Evolutionary conservation across 1,139 yeast genomes (phyloP), one percentile per base, ranked within the genome.

Genomic region (Suhomyces chickasaworum): DNA sequence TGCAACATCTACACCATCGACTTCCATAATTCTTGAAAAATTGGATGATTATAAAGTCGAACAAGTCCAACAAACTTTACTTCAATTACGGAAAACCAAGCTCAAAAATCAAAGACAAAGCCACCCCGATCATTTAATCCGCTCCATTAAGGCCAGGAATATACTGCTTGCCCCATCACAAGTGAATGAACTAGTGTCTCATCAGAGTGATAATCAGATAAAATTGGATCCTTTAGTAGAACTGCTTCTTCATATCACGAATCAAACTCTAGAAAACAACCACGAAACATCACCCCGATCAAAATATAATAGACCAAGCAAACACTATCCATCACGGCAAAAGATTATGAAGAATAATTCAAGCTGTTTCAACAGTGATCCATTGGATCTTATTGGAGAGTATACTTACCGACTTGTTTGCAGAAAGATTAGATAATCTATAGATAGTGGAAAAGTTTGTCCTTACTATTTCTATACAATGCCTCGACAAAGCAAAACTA

Each of bases 1-100:
- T 21, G 59, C 59, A 4, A 55, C 59, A 13, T 54, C 58, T 2
- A 55, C 59, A 3, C 59, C 58, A 4, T 42, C 49, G 7, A 45
- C 33, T 18, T 52, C 52, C 4, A 23, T 50, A 7, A 37, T 48
- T 12, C 22, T 43, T 8, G 42, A 33, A 13, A 30, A 38, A 3
- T 36, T 52, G 17, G 43, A 43, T 15, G 53, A 55, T 8, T 30
- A 18, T 4, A 39, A 37, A 25, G 55, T 53, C 3, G 53, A 54
- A 1, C 32, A 42, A 30, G 39, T 53, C 7, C 56, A 53, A 39
- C 25, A 35, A 21, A 23, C 13, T 3, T 15, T 35, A 2, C 32
- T 29, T 3, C 3, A 13, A 21, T 13, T 21, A n/a, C 27, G 4
- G 2, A 16, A 15, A 35, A 7, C n/a, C 12, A 10, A 10, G 10